phyloP scores from a whole-genome alignment of 1,284 basidiomycete genomes.

The Mycosarcoma mackinlayi region DNA sequence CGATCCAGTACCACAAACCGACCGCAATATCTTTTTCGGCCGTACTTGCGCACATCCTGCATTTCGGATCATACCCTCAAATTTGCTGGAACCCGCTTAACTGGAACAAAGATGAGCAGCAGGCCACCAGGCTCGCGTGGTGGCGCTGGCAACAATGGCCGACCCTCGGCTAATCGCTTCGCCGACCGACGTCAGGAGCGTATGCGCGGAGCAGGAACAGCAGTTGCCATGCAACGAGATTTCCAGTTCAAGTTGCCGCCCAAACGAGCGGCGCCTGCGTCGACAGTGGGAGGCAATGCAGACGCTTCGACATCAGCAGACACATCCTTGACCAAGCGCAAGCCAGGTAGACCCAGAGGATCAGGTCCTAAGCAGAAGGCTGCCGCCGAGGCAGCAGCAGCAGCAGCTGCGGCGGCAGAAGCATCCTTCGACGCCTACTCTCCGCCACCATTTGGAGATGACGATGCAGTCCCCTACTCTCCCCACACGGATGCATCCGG shows the following conservation, averaged over 20 bases:
- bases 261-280: conserved; percentile 10
- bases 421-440: conserved; percentile 12
- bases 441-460: conserved; percentile 3
- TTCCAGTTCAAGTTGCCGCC: conserved; percentile 47
- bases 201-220: conserved; percentile 51
- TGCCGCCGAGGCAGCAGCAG: conserved; percentile 16
- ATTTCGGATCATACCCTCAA: too few relatives aligned
- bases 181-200: conserved; percentile 48
- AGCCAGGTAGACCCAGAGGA: conserved; percentile 18
- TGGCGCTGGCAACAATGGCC: conserved; percentile 18
- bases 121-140: conserved; percentile 17
- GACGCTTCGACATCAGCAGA: conserved; percentile 21
- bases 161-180: conserved; percentile 35
- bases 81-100: too few relatives aligned
- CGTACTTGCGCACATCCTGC: too few relatives aligned
- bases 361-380: conserved; percentile 26
- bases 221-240: conserved; percentile 45
- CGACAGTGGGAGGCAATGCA: conserved; percentile 5
- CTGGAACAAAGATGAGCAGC: too few relatives aligned
- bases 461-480: conserved; percentile 7
- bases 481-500: conserved; percentile 22
- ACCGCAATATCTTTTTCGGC: too few relatives aligned
- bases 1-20: too few relatives aligned
- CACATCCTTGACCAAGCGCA: conserved; percentile 10
- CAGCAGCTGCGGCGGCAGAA: conserved; percentile 9